Base-by-base conservation (phyloP, 805 yeast species). In the Cyberlindnera sargentensis region DNA sequence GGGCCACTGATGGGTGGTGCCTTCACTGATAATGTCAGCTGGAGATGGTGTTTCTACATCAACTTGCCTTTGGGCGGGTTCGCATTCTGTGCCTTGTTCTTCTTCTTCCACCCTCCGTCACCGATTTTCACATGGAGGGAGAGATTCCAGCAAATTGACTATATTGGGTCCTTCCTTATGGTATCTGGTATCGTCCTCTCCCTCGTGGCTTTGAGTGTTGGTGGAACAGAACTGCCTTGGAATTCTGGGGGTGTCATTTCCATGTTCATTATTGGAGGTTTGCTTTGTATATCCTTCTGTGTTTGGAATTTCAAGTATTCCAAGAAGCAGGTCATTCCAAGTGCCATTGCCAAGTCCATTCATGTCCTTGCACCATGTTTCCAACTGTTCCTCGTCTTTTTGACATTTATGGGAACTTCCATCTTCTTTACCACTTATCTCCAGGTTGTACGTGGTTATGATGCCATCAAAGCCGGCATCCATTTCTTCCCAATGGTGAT, bases 11-110 rank as follows among this genome's bases (percentile, higher is more conserved):
- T 82, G 23, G 88, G 88, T 11, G 88, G 89, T 29, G 81, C 78
- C 0, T 75, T 83, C 45, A 70, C 84, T 1, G 62, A 75, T 2
- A 64, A 72, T 41, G 77, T 72, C 5, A 63, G 76, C 20, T 83
- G 90, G 90, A 68, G 90, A 53, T 82, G 89, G 88, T 77, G 85
- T 52, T 84, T 82, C 57, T 84, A 77, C 61, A 68, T 83, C 48
- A 83, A 82, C 58, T 58, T 84, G 32, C 86, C 87, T 3, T 60
- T 81, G 32, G 84, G 84, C 20, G 87, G 82, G 2, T 43, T 67
- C 1, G 73, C 78, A 1, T 53, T 68, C 15, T 54, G 57, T 0
- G 48, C 68, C 6, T 55, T 76, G 20, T 39, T 68, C 4, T 45
- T 69, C 4, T 64, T 70, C 15, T 72, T 75, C 56, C 63, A 68